Evolutionary conservation across 768 basidiomycete species (phyloP).

Genomic region (Suillus paluster): DNA sequence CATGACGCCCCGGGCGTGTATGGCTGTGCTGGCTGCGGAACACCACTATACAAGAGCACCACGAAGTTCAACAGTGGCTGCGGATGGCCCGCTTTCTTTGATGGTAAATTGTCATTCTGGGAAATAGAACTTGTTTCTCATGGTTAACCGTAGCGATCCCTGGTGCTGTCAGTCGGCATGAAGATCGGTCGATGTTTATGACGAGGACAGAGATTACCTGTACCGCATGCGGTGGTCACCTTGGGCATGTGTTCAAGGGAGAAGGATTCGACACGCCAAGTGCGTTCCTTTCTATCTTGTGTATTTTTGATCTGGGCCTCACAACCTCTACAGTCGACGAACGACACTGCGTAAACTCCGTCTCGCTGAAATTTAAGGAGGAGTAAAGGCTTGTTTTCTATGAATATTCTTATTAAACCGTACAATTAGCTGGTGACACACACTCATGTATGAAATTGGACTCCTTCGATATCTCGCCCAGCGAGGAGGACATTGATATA

Average conservation of each 20-base stretch:
- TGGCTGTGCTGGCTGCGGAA: constrained; percentile 76
- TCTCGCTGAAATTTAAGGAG: constrained; percentile 78
- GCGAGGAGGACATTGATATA: background rate
- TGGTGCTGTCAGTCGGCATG: constrained; percentile 79
- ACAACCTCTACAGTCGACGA: constrained; percentile 61
- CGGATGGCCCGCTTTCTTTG: constrained; percentile 98
- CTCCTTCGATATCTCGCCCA: background rate
- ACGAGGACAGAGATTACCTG: constrained; percentile 86
- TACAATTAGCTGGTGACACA: no score
- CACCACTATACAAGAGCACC: constrained; percentile 84
- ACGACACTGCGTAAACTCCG: constrained; percentile 88
- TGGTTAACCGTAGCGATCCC: constrained; percentile 67
- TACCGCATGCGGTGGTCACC: constrained; percentile 88
- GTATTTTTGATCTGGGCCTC: background rate
- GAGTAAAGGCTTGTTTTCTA: constrained; percentile 13
- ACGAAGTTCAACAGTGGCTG: constrained; percentile 95
- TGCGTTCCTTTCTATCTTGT: constrained; percentile 37
- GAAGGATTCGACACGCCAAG: constrained; percentile 84
- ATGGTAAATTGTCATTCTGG: constrained; percentile 51
- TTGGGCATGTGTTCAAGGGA: constrained; percentile 96
- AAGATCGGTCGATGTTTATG: constrained; percentile 55
- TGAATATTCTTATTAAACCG: background rate
- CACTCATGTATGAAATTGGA: background rate
- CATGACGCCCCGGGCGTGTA: constrained; percentile 70
- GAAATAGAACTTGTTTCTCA: constrained; percentile 1